Evolutionary conservation across 1,139 yeast species (phyloP), one percentile per base, ranked within the genome.

Genomic region (Hemisphaericaspora xylofermentans): DNA sequence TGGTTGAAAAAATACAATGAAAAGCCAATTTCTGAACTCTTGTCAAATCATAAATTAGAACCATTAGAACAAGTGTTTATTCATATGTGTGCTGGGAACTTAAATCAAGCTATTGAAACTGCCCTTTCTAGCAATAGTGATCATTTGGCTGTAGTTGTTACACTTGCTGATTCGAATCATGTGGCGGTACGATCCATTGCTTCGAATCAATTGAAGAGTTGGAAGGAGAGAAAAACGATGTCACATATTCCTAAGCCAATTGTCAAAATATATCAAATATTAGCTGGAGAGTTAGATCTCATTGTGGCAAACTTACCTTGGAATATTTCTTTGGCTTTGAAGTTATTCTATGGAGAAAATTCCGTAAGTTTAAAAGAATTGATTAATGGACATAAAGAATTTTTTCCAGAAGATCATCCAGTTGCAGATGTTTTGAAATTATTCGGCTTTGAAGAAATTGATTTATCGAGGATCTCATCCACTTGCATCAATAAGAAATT

Each of bases 131-230:
- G 84, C 0, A 73, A 73, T 10, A 84, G 85, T 52, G 63, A 75
- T 8, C 96, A 89, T 58, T 62, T 91, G 27, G 80, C 95, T 0
- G 80, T 78, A 0, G 54, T 88, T 21, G 61, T 91, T n/a, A 75
- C 96, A 0, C 63, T 86, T 38, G 62, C 85, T 12, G 95, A 87
- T 33, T 77, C 93, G 0, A 82, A 84, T 48, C 86, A 82, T 50
- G 70, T 71, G 1, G 67, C 72, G 1, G 81, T 85, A 1, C 69
- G 74, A 42, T 54, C 56, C 1, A 66, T 79, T 41, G 91, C 96
- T 0, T 50, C 57, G 6, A 61, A 64, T 28, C 96, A 89, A 58
- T 61, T 91, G 17, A 63, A 66, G 3, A 78, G 74, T 38, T 91
- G 98, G 98, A 56, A 58, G 12, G 62, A 61, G 2, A 63, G 64